Base-by-base conservation (phyloP, 352 stramenopile species). In the Phytophthora capsici region DNA sequence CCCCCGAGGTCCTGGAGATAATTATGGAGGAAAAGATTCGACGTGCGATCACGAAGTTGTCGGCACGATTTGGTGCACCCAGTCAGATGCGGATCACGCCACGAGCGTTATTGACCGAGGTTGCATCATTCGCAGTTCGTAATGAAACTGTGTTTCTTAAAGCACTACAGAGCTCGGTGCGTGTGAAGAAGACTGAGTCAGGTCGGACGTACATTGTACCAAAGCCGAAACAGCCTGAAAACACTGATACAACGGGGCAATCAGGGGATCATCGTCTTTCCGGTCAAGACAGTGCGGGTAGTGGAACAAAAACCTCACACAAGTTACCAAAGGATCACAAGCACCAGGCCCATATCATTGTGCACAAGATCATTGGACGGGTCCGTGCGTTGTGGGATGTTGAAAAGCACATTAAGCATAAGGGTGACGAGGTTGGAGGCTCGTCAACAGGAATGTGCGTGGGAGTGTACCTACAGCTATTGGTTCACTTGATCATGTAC, bases 1-100 rank as follows among this genome's bases (percentile, higher is more conserved):
- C 88, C 4, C 88, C 88, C 3, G 81, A 93, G 56, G 84, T 95
- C 6, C 59, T 96, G n/a, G 75, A 95, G 61, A 80, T 89, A 26
- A 88, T 88, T 63, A 95, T 95, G 86, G 85, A 95, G 63, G 86
- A 94, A 12, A 94, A 92, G 52, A 94, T 96, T 70, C 48, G 75
- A 12, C 78, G 83, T 37, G 83, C 84, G 6, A 86, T 96, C 22
- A 78, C 76, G 2, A 96, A 96, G 62, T 53, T 96, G 36, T 77
- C 85, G 20, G 72, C 84, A 7, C 77, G 88, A 25, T 87, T 92
- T 50, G 86, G 86, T 8, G 69, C 86, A 22, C 82, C 82, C 22
- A 81, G 43, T 23, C 83, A 92, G 32, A 93, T 93, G 85, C 80
- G 88, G 4, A 94, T 95, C 44, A 93, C 82, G 0, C 88, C 87